Percentiles rank a stretch among this genome's conserved stretches.
Conservation (phyloP, 306 rosid species). For the Lathyrus tuberosus region DNA sequence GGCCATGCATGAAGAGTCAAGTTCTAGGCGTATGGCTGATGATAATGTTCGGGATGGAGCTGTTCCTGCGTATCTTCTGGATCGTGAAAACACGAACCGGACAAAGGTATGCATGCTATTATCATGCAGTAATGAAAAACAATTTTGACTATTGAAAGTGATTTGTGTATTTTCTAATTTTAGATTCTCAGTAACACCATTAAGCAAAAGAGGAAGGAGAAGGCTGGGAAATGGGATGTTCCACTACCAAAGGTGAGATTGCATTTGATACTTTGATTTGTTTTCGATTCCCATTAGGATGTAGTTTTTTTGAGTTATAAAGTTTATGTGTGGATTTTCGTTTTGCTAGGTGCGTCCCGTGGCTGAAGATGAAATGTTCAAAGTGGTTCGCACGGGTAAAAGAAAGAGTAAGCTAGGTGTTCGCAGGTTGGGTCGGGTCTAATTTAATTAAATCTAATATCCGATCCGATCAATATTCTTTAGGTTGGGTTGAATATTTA, state of each 20-base stretch:
- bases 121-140: neutral
- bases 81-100: slow-evolving; percentile 84
- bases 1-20: slow-evolving; percentile 87
- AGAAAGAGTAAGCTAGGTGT: slow-evolving; percentile 59
- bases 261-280: neutral
- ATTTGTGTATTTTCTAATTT: slow-evolving; percentile 28
- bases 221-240: slow-evolving; percentile 98
- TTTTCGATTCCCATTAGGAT: neutral
- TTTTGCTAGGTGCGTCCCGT: slow-evolving; percentile 80
- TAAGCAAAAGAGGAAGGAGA: slow-evolving; percentile 95
- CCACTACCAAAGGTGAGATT: slow-evolving; percentile 83
- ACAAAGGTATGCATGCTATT: slow-evolving; percentile 57
- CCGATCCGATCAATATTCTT: no score
- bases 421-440: no score
- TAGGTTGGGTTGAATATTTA: no score
- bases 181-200: slow-evolving; percentile 90
- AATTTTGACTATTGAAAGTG: neutral
- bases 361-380: slow-evolving; percentile 97
- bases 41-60: slow-evolving; percentile 88
- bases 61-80: slow-evolving; percentile 79
- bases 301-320: neutral
- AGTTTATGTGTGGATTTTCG: neutral
- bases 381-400: slow-evolving; percentile 83
- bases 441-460: no score
- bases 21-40: slow-evolving; percentile 76